phyloP scores from a whole-genome alignment of 1,139 yeast genomes.

The Candida gigantensis region DNA sequence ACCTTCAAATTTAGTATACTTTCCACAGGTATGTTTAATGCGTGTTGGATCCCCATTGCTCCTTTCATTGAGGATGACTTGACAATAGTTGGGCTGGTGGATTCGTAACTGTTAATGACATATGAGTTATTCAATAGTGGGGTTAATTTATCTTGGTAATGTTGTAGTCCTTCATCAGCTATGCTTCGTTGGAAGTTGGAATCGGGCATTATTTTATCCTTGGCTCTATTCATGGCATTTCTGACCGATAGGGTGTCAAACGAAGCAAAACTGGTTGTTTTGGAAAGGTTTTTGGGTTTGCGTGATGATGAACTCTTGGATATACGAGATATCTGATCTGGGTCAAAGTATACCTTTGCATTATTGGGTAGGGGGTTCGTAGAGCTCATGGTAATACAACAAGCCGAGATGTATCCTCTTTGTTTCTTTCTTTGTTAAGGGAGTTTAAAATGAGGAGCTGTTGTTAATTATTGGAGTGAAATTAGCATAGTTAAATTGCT shows the following conservation, averaged over 20 bases:
- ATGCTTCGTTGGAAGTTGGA: constrained; percentile 1
- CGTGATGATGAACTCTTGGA: no score
- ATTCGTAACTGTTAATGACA: constrained; percentile 3
- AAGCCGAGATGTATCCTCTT: no score
- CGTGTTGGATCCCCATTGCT: constrained; percentile 25
- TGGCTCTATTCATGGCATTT: constrained; percentile 8
- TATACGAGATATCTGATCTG: no score
- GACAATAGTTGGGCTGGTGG: background rate
- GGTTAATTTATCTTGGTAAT: constrained; percentile 18
- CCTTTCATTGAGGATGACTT: constrained; percentile 3
- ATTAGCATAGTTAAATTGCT: no score
- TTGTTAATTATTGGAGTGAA: no score
- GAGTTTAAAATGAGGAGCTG: no score
- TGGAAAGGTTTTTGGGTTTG: background rate
- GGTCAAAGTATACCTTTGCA: no score
- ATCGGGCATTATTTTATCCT: constrained; percentile 10
- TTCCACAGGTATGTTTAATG: constrained; percentile 35
- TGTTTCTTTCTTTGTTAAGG: no score
- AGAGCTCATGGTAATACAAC: no score
- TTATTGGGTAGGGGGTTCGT: no score
- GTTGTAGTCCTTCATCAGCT: constrained; percentile 7
- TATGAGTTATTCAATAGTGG: constrained; percentile 15
- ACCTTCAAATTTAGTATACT: constrained; percentile 31
- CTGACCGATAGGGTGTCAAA: constrained; percentile 4
- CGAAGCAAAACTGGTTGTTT: background rate